A percentile compares a stretch with the other conserved stretches of the same genome.
phyloP scores from a whole-genome alignment of 2,329 filamentous ascomycete genomes.

The Aurifilum marmelostoma region DNA sequence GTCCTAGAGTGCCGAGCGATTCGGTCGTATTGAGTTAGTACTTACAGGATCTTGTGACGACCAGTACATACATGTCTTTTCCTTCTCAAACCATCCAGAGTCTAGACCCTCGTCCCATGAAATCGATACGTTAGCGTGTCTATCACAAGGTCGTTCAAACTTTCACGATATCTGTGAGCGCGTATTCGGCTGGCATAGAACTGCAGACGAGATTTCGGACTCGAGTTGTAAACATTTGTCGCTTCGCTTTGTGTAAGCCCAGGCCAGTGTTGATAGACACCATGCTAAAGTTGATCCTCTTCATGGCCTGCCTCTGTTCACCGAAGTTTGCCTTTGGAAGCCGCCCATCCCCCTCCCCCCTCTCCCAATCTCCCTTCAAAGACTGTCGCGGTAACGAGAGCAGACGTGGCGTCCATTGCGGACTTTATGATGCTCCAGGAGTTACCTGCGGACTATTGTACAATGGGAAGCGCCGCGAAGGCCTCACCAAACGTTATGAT shows the following conservation, averaged over 20 bases:
- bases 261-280: background rate
- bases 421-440: background rate
- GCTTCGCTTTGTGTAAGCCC: background rate
- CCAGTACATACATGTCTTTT: background rate
- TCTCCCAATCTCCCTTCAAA: background rate
- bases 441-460: background rate
- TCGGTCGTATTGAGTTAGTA: background rate
- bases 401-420: background rate
- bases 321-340: too few species aligned
- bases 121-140: background rate
- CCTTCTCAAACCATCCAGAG: background rate
- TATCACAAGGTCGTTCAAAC: background rate
- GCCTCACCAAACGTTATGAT: background rate
- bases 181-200: background rate
- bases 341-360: background rate
- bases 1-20: constrained; percentile 6
- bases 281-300: background rate
- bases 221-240: background rate
- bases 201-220: background rate
- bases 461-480: background rate
- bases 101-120: background rate
- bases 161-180: background rate
- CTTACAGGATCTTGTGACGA: background rate
- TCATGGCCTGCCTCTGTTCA: background rate
- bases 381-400: background rate